Conservation (phyloP, 768 basidiomycete species). For the Suillus spraguei region DNA sequence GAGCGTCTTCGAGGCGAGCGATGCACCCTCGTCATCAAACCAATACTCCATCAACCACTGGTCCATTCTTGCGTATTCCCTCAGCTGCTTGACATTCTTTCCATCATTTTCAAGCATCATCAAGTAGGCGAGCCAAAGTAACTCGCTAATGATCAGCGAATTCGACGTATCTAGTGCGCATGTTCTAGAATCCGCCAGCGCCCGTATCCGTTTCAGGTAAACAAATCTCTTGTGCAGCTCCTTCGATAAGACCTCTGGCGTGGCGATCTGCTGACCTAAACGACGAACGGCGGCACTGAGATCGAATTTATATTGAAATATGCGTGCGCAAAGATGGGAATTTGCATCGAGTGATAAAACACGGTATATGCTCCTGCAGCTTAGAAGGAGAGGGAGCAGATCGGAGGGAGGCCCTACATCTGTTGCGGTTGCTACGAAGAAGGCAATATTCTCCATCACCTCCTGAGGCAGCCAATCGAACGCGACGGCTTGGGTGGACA, state of each 20-base stretch:
- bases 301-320: constrained; percentile 75
- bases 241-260: constrained; percentile 50
- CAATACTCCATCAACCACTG: constrained; percentile 68
- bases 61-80: constrained; percentile 65
- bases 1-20: constrained; percentile 45
- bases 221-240: constrained; percentile 69
- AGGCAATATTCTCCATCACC: constrained; percentile 79
- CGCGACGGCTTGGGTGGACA: constrained; percentile 15
- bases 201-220: constrained; percentile 58
- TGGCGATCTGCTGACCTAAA: constrained; percentile 42
- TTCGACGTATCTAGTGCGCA: constrained; percentile 26
- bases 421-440: constrained; percentile 53
- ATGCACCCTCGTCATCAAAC: constrained; percentile 63
- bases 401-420: constrained; percentile 63
- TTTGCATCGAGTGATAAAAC: constrained; percentile 56
- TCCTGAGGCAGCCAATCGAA: constrained; percentile 61
- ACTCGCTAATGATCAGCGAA: constrained; percentile 29
- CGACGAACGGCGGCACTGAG: constrained; percentile 49
- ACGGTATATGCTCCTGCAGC: constrained; percentile 50
- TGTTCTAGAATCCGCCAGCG: constrained; percentile 29
- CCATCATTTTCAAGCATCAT: constrained; percentile 85
- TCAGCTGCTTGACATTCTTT: constrained; percentile 69
- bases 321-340: constrained; percentile 70
- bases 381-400: constrained; percentile 56
- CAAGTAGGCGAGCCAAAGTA: constrained; percentile 69